Conservation (phyloP, 2,329 filamentous ascomycete species). For the Paracoccidioides lutzii region DNA sequence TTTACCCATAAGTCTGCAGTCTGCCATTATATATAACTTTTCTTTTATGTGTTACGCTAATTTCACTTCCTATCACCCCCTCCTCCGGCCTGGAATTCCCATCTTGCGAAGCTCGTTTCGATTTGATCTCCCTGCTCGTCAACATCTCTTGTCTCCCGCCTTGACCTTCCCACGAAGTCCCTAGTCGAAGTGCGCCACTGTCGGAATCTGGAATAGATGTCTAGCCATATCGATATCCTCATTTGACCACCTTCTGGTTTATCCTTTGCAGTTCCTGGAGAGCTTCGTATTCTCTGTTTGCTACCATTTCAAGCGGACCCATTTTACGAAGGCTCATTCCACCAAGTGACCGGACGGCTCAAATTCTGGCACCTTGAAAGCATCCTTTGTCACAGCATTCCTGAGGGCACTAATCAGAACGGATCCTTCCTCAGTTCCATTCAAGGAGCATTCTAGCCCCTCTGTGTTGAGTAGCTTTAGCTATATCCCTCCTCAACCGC, state of each 20-base stretch:
- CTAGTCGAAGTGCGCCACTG: not conserved
- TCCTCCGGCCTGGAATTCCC: not conserved
- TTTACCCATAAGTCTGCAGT: not conserved
- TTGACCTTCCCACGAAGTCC: not conserved
- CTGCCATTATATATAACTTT: not conserved
- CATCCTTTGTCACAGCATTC: no score
- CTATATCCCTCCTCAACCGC: not conserved
- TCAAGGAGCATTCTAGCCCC: not conserved
- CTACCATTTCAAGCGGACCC: no score
- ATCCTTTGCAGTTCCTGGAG: not conserved
- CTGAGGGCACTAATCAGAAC: no score
- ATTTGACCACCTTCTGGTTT: not conserved
- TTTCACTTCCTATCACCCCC: not conserved
- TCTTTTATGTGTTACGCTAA: not conserved
- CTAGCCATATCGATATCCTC: not conserved
- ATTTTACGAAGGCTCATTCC: no score
- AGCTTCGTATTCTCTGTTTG: no score
- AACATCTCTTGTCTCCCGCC: not conserved
- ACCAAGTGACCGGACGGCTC: no score
- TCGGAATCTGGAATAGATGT: not conserved
- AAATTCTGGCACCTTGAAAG: no score
- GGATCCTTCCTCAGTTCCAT: not conserved
- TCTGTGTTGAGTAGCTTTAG: not conserved
- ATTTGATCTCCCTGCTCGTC: not conserved
- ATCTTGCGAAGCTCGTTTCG: not conserved